These are phyloP conservation scores for Gossypium trilobum DNA, from an alignment of 441 rosid species.

Conservation along the genomic window DNA sequence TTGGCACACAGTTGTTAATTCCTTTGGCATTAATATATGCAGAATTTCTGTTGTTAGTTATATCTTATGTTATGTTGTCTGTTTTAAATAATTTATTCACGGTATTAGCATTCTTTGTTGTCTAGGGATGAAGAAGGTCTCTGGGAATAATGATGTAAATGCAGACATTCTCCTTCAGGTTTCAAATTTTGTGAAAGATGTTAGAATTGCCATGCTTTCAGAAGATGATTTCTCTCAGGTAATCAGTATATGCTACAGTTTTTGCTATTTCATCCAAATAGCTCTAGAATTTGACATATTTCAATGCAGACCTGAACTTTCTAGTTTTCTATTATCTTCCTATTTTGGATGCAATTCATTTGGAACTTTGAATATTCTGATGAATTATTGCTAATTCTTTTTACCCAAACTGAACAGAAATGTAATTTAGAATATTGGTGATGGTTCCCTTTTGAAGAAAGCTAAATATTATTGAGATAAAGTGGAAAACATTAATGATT, in stretches of 20 bases:
- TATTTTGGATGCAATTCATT: background rate
- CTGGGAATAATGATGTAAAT: slow-evolving; percentile 27
- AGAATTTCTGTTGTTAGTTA: background rate
- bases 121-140: slow-evolving; percentile 42
- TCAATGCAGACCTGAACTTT: background rate
- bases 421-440: background rate
- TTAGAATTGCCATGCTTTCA: slow-evolving; percentile 43
- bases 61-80: slow-evolving; percentile 7
- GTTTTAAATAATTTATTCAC: background rate
- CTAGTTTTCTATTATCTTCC: background rate
- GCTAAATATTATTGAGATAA: background rate
- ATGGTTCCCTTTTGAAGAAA: background rate
- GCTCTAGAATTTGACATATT: background rate
- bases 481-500: background rate
- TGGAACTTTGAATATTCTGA: background rate
- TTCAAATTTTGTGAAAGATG: slow-evolving; percentile 38
- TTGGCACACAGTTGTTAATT: background rate
- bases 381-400: background rate
- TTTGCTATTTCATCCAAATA: background rate
- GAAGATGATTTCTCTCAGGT: slow-evolving; percentile 62
- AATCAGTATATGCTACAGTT: slow-evolving; percentile 5
- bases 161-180: slow-evolving; percentile 39
- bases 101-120: slow-evolving; percentile 12
- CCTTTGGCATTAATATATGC: background rate
- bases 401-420: background rate